Base-by-base conservation (phyloP, 2,329 filamentous ascomycete genomes). In the Scolecobasidium constrictum region DNA sequence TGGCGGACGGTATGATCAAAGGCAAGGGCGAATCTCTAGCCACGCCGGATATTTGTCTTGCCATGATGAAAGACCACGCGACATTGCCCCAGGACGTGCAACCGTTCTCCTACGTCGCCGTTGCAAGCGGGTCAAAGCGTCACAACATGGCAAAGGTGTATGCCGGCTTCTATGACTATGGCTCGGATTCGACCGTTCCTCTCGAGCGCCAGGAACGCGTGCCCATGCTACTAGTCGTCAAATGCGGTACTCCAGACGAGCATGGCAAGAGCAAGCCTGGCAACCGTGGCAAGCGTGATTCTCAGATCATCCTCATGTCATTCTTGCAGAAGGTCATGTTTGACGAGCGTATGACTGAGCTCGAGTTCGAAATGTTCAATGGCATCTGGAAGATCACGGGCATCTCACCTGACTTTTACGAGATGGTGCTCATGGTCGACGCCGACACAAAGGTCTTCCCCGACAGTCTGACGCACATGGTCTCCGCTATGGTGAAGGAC, bases 291-390 rank as follows among this genome's bases (percentile, higher is more conserved):
- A 98, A 98, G 73, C 86, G 92, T 60, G 92, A 98, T 72, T 94
- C 86, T 69, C 92, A 98, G 63, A 95, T 98, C 57, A 92, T 98
- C 53, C 74, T 98, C 51, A 98, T 98, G 92, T 95, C 88, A 4
- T 98, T 98, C 73, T 69, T 98, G 52, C 92, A 98, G 60, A 98
- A 98, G 69, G 92, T 98, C 58, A 98, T 98, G 92, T 98, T 98
- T 56, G 92, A 98, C 60, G 93, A 98, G 66, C 84, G 92, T 48
- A 98, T 98, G 92, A 98, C 93, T 15, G 90, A 98, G 63, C 81
- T 98, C 41, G 92, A 98, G 62, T 98, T 87, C 57, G 92, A 98
- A 60, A 96, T 98, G 85, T 98, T 98, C 71, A 98, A 96, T 60
- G 92, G 92, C 42, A 73, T 98, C 49, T 98, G 90, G 88, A 94